Evolutionary conservation across 148 eudicot species (phyloP).

Genomic region (Oxyria digyna): DNA sequence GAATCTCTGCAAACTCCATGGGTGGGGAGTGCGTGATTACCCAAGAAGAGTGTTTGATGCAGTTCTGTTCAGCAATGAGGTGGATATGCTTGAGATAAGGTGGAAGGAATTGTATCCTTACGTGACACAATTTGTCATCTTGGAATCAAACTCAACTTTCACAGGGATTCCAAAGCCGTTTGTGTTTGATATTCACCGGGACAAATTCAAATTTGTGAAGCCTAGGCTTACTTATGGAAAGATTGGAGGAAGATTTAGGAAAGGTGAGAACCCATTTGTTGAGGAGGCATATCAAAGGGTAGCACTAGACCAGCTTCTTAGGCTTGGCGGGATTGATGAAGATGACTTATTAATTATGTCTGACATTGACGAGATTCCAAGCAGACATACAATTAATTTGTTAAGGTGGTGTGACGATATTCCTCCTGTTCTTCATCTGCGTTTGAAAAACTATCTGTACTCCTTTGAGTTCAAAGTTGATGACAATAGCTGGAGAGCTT

Average conservation of each 20-base stretch:
- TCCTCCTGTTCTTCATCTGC: background rate
- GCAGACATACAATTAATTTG: constrained; percentile 8
- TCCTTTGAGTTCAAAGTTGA: constrained; percentile 8
- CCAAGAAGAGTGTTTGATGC: constrained; percentile 5
- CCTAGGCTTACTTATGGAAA: constrained; percentile 6
- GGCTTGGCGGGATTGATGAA: constrained; percentile 9
- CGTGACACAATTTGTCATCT: constrained; percentile 2
- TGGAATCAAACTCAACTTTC: constrained; percentile 10
- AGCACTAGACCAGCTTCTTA: constrained; percentile 2
- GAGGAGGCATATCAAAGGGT: constrained; percentile 9
- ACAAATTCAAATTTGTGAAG: background rate
- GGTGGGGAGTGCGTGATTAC: constrained; percentile 2
- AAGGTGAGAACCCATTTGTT: constrained; percentile 5
- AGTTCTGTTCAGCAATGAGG: constrained; percentile 7
- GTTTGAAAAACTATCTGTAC: constrained; percentile 8
- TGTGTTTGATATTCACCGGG: background rate
- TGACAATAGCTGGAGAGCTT: constrained; percentile 10
- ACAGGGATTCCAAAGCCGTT: constrained; percentile 2
- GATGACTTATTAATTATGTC: constrained; percentile 9
- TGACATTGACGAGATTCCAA: constrained; percentile 9
- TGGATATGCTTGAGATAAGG: constrained; percentile 8
- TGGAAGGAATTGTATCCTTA: constrained; percentile 9
- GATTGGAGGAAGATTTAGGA: constrained; percentile 5
- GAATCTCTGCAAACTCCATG: constrained; percentile 4
- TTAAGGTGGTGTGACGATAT: constrained; percentile 8